Conservation (phyloP, 2,329 filamentous ascomycete species). For the Onygenales sp. region DNA sequence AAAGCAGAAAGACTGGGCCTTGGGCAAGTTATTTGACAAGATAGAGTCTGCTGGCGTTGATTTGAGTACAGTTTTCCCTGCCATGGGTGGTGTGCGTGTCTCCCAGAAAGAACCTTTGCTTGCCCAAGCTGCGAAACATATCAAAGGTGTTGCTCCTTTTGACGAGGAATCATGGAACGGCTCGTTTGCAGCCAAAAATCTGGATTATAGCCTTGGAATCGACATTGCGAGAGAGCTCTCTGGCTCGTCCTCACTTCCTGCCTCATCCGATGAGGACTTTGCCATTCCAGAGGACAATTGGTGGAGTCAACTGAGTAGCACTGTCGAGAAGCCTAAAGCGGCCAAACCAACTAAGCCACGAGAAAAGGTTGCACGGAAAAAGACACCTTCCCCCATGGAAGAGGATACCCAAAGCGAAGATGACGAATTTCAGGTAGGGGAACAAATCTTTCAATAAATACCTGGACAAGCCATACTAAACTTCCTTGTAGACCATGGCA, state of each 20-base stretch:
- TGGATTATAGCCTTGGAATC: slow-evolving; percentile 14
- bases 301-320: neutral
- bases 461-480: neutral
- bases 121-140: slow-evolving; percentile 42
- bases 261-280: neutral
- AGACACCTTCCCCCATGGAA: neutral
- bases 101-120: slow-evolving; percentile 37
- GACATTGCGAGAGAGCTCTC: slow-evolving; percentile 19
- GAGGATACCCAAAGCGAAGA: neutral
- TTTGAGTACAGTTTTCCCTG: slow-evolving; percentile 48
- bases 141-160: slow-evolving; percentile 48
- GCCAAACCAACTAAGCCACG: neutral
- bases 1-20: slow-evolving; percentile 49
- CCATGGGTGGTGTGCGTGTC: slow-evolving; percentile 37
- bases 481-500: neutral
- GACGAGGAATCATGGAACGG: slow-evolving; percentile 39
- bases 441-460: neutral
- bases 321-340: neutral
- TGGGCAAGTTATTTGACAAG: slow-evolving; percentile 49
- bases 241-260: neutral
- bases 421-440: slow-evolving; percentile 4
- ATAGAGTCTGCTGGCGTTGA: slow-evolving; percentile 48
- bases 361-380: neutral
- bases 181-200: slow-evolving; percentile 14
- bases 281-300: neutral